Conservation (phyloP, 1,284 basidiomycete species). For the Sporisorium sorghi region DNA sequence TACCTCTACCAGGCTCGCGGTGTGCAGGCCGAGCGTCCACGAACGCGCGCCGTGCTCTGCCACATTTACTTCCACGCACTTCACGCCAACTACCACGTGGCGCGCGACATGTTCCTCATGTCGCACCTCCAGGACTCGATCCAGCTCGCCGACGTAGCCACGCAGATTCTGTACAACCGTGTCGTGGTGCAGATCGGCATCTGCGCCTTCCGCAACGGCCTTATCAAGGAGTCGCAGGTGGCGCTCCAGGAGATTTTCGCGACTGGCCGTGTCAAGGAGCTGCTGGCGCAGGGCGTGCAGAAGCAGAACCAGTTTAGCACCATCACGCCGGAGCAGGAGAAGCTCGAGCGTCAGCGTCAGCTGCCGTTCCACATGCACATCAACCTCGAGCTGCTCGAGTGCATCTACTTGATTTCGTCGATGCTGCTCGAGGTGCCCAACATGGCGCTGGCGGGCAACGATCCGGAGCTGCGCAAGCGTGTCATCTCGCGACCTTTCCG, state of each 20-base stretch:
- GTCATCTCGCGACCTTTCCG: conserved; percentile 95
- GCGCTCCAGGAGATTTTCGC: conserved; percentile 96
- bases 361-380: conserved; percentile 99
- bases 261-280: conserved; percentile 92
- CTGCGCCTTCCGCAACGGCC: conserved; percentile 93
- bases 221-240: conserved; percentile 92
- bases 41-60: conserved; percentile 94
- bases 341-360: conserved; percentile 92
- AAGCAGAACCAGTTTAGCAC: conserved; percentile 82
- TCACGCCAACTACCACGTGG: conserved; percentile 95
- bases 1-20: conserved; percentile 85
- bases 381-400: conserved; percentile 96
- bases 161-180: conserved; percentile 98
- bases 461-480: conserved; percentile 79
- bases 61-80: conserved; percentile 94
- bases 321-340: conserved; percentile 93
- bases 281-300: conserved; percentile 95
- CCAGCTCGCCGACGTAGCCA: conserved; percentile 92
- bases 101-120: conserved; percentile 98
- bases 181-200: conserved; percentile 96
- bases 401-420: conserved; percentile 95
- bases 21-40: conserved; percentile 83
- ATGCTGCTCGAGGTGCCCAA: conserved; percentile 98
- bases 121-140: conserved; percentile 97
- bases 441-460: conserved; percentile 91